Percentiles rank a stretch among this genome's conserved stretches.
Conservation (phyloP, 352 stramenopile genomes). For the Aphanomyces cochlioides region DNA sequence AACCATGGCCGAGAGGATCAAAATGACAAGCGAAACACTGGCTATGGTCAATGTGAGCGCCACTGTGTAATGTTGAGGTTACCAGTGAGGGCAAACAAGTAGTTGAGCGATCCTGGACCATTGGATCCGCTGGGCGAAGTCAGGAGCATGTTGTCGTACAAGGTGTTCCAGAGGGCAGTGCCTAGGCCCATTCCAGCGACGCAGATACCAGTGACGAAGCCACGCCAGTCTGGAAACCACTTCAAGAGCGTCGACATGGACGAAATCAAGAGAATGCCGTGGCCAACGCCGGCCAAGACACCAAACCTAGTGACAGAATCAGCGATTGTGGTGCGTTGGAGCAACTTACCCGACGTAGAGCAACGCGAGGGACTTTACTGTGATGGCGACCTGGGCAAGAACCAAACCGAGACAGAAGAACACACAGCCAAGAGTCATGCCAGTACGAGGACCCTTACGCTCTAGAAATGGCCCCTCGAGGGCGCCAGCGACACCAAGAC, state of each 20-base stretch:
- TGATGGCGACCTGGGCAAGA: slow-evolving; percentile 6
- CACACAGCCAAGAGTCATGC: slow-evolving; percentile 10
- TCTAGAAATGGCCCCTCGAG: slow-evolving; percentile 27
- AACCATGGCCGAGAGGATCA: background rate
- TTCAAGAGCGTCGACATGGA: slow-evolving; percentile 21
- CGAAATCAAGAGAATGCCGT: slow-evolving; percentile 22
- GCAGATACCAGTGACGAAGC: slow-evolving; percentile 23
- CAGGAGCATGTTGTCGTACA: background rate
- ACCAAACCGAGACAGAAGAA: slow-evolving; percentile 14
- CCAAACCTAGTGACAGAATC: background rate
- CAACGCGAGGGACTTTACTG: background rate
- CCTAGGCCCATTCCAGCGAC: slow-evolving; percentile 29
- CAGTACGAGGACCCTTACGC: slow-evolving; percentile 7
- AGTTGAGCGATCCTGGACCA: background rate
- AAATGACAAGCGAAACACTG: background rate
- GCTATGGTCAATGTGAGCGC: background rate
- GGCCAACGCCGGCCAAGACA: slow-evolving; percentile 25
- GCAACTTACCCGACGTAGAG: slow-evolving; percentile 15
- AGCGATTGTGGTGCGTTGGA: background rate
- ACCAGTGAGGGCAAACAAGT: background rate
- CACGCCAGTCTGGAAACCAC: slow-evolving; percentile 34
- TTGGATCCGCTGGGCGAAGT: no score
- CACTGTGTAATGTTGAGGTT: background rate
- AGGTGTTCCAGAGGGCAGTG: background rate
- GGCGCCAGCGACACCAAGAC: slow-evolving; percentile 26